Evolutionary conservation across 2,329 filamentous ascomycete species (phyloP).

Genomic region (Claviceps sp.): DNA sequence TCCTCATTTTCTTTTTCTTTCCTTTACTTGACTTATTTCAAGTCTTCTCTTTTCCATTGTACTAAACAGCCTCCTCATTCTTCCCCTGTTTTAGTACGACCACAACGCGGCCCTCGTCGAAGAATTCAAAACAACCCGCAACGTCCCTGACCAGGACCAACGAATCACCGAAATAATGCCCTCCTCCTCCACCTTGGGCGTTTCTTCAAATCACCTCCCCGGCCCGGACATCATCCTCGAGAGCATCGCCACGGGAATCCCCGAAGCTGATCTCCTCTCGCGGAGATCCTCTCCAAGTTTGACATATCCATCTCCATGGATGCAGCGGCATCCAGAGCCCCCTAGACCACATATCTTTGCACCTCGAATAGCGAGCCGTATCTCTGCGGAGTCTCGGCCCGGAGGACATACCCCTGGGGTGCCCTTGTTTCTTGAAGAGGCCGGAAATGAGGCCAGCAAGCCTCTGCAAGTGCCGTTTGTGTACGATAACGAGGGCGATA

Average conservation of each 20-base stretch:
- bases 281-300: conserved; percentile 3
- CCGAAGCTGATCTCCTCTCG: conserved; percentile 10
- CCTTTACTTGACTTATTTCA: neutral
- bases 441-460: conserved; percentile 10
- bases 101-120: conserved; percentile 16
- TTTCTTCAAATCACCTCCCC: conserved; percentile 9
- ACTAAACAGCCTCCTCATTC: neutral
- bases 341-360: neutral
- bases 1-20: neutral
- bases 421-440: conserved; percentile 16
- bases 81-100: conserved; percentile 12
- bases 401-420: conserved; percentile 15
- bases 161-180: conserved; percentile 5
- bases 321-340: neutral
- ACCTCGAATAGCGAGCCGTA: neutral
- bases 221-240: conserved; percentile 17
- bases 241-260: conserved; percentile 10
- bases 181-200: conserved; percentile 6
- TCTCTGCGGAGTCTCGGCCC: neutral
- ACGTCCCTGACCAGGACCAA: conserved; percentile 16
- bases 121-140: conserved; percentile 19
- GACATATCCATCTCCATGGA: neutral
- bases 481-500: conserved; percentile 12
- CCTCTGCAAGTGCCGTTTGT: conserved; percentile 8
- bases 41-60: neutral